Percentiles rank a stretch among this genome's conserved stretches.
phyloP scores from a whole-genome alignment of 2,329 filamentous ascomycete species.

The Ophiostoma fasciatum region DNA sequence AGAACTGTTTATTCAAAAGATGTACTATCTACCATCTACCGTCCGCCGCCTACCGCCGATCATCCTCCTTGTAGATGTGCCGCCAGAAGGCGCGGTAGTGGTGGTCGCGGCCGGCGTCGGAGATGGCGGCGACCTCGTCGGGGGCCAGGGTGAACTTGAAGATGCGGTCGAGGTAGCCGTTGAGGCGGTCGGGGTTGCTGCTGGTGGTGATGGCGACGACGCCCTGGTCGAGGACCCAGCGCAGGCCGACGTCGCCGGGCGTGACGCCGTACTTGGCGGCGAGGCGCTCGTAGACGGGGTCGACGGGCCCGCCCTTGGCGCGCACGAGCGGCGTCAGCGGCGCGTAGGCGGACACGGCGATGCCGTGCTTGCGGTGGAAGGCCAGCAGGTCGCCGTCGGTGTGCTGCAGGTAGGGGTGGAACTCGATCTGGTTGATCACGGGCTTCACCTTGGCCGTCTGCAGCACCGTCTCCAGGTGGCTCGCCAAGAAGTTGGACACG shows the following conservation, averaged over 20 bases:
- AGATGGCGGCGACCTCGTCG: conserved; percentile 42
- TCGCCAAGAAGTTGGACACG: conserved; percentile 56
- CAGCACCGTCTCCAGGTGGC: conserved; percentile 40
- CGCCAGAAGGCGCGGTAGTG: conserved; percentile 47
- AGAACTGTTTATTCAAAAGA: not conserved
- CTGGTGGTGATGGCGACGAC: conserved; percentile 46
- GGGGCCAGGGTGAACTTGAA: conserved; percentile 43
- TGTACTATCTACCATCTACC: too few relatives aligned
- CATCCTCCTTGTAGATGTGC: conserved; percentile 34
- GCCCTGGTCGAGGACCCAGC: conserved; percentile 46
- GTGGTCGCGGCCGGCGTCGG: conserved; percentile 40
- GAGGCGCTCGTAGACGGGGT: conserved; percentile 32
- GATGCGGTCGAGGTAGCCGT: conserved; percentile 36
- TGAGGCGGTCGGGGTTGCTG: conserved; percentile 39
- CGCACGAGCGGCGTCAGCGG: conserved; percentile 37
- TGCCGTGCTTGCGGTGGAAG: conserved; percentile 41
- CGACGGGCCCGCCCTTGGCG: conserved; percentile 37
- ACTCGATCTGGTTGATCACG: conserved; percentile 68
- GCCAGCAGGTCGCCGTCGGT: conserved; percentile 34
- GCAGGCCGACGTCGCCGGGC: conserved; percentile 38
- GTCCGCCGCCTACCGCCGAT: conserved; percentile 18
- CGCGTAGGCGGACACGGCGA: conserved; percentile 40
- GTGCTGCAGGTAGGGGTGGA: conserved; percentile 62
- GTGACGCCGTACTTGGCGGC: conserved; percentile 44
- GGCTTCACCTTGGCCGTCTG: conserved; percentile 47